phyloP scores from a whole-genome alignment of 768 basidiomycete genomes.

The Hypsizygus marmoreus region DNA sequence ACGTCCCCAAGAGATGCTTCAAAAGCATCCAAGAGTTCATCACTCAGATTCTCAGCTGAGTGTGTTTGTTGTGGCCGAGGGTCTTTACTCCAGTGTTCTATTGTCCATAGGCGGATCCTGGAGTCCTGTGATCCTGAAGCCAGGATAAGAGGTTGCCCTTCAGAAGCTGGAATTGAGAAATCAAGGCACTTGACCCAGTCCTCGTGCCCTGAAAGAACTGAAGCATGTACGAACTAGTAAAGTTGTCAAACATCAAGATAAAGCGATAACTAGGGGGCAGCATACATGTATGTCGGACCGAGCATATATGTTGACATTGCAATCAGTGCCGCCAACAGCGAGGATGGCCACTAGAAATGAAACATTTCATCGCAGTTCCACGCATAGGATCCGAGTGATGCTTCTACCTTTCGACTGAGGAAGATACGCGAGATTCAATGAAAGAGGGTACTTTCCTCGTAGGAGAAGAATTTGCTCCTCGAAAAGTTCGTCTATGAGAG shows the following conservation, averaged over 20 bases:
- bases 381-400: neutral
- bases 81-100: conserved; percentile 52
- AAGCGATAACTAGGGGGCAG: conserved; percentile 5
- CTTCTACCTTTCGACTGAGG: conserved; percentile 69
- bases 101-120: conserved; percentile 91
- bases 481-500: conserved; percentile 34
- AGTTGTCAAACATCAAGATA: conserved; percentile 1
- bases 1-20: conserved; percentile 78
- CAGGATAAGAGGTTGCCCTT: conserved; percentile 58
- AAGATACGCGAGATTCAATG: conserved; percentile 62
- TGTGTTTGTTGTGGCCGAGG: conserved; percentile 16
- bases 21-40: conserved; percentile 86
- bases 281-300: conserved; percentile 59
- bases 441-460: conserved; percentile 73
- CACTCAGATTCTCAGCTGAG: conserved; percentile 41
- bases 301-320: conserved; percentile 76
- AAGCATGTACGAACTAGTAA: conserved; percentile 59
- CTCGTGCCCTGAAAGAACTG: conserved; percentile 80
- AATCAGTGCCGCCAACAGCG: conserved; percentile 85
- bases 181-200: conserved; percentile 91
- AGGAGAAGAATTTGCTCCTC: conserved; percentile 63
- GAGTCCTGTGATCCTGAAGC: conserved; percentile 96
- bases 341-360: conserved; percentile 56
- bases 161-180: conserved; percentile 46
- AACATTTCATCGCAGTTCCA: neutral